Evolutionary conservation across 2,329 filamentous ascomycete genomes (phyloP).

Genomic region (Fusarium oxysporum): DNA sequence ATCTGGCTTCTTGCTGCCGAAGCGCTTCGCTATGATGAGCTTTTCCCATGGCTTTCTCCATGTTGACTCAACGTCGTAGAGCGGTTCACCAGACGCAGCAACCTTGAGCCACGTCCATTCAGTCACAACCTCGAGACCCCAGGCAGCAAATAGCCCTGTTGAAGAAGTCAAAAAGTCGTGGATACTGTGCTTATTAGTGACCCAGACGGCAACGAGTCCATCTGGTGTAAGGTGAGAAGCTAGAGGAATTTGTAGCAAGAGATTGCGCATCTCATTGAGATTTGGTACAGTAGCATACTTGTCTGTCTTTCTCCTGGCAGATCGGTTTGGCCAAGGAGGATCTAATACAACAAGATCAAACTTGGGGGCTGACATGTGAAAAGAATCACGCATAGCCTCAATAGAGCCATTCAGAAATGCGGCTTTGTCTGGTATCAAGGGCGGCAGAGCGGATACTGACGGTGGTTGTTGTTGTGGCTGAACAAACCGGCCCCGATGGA

Average conservation of each 20-base stretch:
- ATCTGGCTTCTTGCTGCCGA: constrained; percentile 44
- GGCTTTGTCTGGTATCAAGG: constrained; percentile 56
- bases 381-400: constrained; percentile 53
- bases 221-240: constrained; percentile 62
- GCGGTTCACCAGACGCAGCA: constrained; percentile 71
- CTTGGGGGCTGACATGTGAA: constrained; percentile 57
- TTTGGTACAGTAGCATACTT: constrained; percentile 61
- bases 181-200: constrained; percentile 77
- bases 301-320: constrained; percentile 69
- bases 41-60: constrained; percentile 85
- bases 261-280: constrained; percentile 58
- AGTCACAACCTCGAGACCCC: constrained; percentile 73
- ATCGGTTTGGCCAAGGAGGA: constrained; percentile 85
- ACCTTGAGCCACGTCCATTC: constrained; percentile 87
- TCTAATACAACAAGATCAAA: constrained; percentile 80
- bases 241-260: constrained; percentile 69
- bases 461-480: constrained; percentile 8
- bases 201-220: constrained; percentile 77
- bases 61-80: constrained; percentile 67
- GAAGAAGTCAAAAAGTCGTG: constrained; percentile 64
- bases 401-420: constrained; percentile 63
- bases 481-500: constrained; percentile 57
- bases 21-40: constrained; percentile 69
- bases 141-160: constrained; percentile 70
- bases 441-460: constrained; percentile 15